Conservation (phyloP, 169 alveolate genomes). For the Cardiosporidium cionae region DNA sequence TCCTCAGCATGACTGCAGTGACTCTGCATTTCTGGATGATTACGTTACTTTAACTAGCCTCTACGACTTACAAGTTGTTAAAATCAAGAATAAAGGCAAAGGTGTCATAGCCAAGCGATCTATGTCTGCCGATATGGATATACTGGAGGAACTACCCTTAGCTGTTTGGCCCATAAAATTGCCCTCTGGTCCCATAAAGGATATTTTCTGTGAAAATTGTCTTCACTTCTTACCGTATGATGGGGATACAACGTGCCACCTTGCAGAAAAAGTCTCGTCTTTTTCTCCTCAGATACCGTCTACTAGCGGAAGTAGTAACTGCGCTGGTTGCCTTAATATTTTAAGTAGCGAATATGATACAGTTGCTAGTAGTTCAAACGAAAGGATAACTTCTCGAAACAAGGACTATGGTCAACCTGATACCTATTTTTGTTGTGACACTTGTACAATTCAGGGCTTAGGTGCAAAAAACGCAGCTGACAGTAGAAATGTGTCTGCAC, state of each 20-base stretch:
- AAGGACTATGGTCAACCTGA: no score
- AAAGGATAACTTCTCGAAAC: no score
- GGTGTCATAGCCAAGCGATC: neutral
- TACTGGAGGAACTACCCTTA: neutral
- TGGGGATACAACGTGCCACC: neutral
- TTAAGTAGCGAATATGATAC: no score
- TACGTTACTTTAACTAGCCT: neutral
- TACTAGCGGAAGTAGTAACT: neutral
- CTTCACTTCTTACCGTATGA: neutral
- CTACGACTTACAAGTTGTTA: neutral
- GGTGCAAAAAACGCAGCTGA: neutral
- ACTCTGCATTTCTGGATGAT: no score
- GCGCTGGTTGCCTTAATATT: no score
- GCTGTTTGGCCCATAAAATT: neutral
- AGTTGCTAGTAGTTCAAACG: neutral
- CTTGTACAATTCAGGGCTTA: neutral
- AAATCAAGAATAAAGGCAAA: neutral
- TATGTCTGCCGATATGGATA: neutral
- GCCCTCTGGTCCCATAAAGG: neutral
- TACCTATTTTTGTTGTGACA: neutral
- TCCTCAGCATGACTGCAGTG: no score
- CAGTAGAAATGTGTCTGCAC: no score
- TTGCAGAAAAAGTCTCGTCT: neutral
- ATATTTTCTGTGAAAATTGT: neutral
- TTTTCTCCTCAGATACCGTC: neutral